Evolutionary conservation across 2,329 filamentous ascomycete genomes (phyloP).

Genomic region (Harringtonia aguacate): DNA sequence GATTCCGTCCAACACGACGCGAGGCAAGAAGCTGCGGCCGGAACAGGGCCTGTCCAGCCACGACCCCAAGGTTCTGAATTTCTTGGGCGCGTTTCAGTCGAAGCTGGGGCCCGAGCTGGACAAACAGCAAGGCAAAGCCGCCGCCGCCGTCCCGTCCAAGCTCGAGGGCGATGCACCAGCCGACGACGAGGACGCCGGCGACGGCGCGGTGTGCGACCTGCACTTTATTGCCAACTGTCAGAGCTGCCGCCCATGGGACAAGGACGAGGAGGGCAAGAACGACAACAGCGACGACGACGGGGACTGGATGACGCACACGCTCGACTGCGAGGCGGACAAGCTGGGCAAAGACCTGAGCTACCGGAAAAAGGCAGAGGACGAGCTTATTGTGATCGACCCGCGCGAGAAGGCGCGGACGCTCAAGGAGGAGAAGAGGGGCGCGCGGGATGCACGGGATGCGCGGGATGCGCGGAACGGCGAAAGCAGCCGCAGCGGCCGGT

Average conservation of each 20-base stretch:
- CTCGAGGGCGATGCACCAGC: slow-evolving; percentile 9
- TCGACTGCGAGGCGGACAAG: slow-evolving; percentile 82
- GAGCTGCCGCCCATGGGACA: slow-evolving; percentile 79
- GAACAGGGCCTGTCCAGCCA: slow-evolving; percentile 37
- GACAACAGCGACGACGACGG: slow-evolving; percentile 36
- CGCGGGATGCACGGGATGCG: slow-evolving; percentile 43
- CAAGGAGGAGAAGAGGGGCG: slow-evolving; percentile 50
- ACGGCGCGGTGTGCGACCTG: slow-evolving; percentile 68
- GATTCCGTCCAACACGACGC: slow-evolving; percentile 60
- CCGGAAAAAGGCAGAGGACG: slow-evolving; percentile 83
- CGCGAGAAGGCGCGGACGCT: slow-evolving; percentile 69
- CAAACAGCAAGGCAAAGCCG: not conserved
- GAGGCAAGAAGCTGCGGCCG: slow-evolving; percentile 55
- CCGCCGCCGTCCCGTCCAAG: slow-evolving; percentile 9
- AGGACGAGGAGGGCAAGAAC: slow-evolving; percentile 33
- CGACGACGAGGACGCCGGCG: not conserved
- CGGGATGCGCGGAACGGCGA: slow-evolving; percentile 39
- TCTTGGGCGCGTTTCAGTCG: slow-evolving; percentile 70
- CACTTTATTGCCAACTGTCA: slow-evolving; percentile 96
- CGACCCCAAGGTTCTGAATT: slow-evolving; percentile 54
- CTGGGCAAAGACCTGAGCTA: slow-evolving; percentile 86
- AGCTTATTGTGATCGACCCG: slow-evolving; percentile 87
- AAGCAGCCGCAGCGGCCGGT: slow-evolving; percentile 34
- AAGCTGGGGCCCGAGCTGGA: slow-evolving; percentile 51
- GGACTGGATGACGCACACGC: slow-evolving; percentile 74